Evolutionary conservation across 495 filamentous ascomycete species (phyloP), one percentile per base, ranked within the genome.

Genomic region (Penicillium simplicissimum): DNA sequence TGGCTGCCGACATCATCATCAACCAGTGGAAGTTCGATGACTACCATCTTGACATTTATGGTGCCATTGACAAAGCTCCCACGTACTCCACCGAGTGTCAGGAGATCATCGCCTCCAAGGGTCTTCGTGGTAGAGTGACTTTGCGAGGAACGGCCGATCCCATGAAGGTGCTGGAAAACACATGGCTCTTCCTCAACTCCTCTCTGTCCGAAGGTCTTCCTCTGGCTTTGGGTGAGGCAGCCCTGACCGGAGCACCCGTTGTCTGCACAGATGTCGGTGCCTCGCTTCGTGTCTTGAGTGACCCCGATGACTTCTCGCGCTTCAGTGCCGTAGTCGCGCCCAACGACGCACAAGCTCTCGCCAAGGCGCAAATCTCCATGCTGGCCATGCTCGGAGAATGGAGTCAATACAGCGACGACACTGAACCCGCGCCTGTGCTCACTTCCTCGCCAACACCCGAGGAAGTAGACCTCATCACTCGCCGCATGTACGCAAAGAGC

Each of bases 181-280:
- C 84, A 42, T 88, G 86, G 86, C 78, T 88, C 8, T 88, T 88
- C 74, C 76, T 88, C 37, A 88, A 88, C 71, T 88, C 86, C 0
- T 88, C 86, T 5, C 76, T 88, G 3, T 87, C 86, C 7, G 86
- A 88, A 70, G 86, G 86, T 61, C 80, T 88, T 0, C 86, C 86
- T 0, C 74, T 88, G 11, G 86, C 86, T n/a, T 76, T 88, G 4
- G 86, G 85, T 14, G 86, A 88, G 70, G 86, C 86, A 19, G 86
- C 86, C 28, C 68, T 87, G 31, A 87, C 86, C 3, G 86, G 85
- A 19, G 85, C 83, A 0, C 86, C 86, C 4, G 84, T 88, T 8
- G 86, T 88, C 40, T 85, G 83, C 57, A 88, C 86, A 0, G 86
- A 88, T 48, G 86, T 88, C 10, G 86, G 86, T 17, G 86, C 86